These are phyloP conservation scores for Cryptococcus amylolentus DNA, from an alignment of 1,284 basidiomycete genomes.

Conservation along the genomic window DNA sequence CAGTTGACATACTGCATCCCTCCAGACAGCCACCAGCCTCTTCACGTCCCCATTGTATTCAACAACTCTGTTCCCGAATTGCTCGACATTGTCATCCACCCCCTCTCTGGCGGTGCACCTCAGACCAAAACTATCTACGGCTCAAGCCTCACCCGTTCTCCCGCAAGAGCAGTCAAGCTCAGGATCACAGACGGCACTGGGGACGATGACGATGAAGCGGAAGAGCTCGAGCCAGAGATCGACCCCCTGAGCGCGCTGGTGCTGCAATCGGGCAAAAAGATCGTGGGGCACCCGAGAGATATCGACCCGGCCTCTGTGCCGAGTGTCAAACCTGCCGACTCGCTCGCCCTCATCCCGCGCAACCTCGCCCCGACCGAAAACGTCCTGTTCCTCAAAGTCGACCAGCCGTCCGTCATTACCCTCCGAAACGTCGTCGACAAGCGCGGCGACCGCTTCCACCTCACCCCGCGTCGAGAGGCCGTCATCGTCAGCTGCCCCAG, in stretches of 20 bases:
- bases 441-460: conserved; percentile 61
- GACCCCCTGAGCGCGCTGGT: conserved; percentile 33
- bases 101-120: conserved; percentile 55
- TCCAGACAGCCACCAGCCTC: conserved; percentile 30
- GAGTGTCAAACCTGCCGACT: conserved; percentile 38
- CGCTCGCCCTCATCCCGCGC: conserved; percentile 35
- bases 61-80: conserved; percentile 82
- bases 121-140: conserved; percentile 22
- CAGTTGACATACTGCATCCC: conserved; percentile 47
- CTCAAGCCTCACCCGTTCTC: conserved; percentile 25
- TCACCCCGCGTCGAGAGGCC: conserved; percentile 62
- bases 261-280: conserved; percentile 5
- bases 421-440: conserved; percentile 69
- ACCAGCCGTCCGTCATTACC: conserved; percentile 61
- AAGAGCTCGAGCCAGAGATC: conserved; percentile 48
- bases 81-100: conserved; percentile 71
- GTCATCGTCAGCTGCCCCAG: conserved; percentile 75
- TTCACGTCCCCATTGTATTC: conserved; percentile 57
- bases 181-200: conserved; percentile 27
- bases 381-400: conserved; percentile 66
- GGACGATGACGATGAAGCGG: conserved; percentile 60
- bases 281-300: conserved; percentile 12
- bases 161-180: conserved; percentile 14
- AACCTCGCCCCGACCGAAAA: conserved; percentile 66
- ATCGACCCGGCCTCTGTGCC: conserved; percentile 51